Evolutionary conservation across 306 rosid genomes (phyloP).

Genomic region (Parietaria judaica): DNA sequence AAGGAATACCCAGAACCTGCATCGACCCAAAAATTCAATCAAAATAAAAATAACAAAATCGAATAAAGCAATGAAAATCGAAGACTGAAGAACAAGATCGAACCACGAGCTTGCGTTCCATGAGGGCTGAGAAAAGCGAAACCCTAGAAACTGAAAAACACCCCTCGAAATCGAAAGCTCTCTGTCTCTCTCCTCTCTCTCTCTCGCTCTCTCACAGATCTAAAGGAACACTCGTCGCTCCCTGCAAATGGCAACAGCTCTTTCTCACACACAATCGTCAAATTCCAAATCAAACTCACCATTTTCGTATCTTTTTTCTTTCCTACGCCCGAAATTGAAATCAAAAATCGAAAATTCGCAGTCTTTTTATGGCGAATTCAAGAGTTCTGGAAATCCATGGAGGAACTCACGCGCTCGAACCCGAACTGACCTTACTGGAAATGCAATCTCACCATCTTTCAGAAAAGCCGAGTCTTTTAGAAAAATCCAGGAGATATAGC

Average conservation of each 20-base stretch:
- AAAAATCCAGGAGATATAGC: too few relatives aligned
- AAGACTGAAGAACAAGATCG: slow-evolving; percentile 19
- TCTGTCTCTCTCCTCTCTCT: slow-evolving; percentile 17
- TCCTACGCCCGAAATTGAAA: background rate
- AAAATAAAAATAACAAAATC: slow-evolving; percentile 4
- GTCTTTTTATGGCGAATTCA: slow-evolving; percentile 9
- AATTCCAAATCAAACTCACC: slow-evolving; percentile 57
- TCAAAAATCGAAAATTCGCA: background rate
- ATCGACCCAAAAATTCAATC: slow-evolving; percentile 3
- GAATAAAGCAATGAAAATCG: background rate
- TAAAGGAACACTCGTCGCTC: slow-evolving; percentile 56
- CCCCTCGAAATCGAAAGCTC: slow-evolving; percentile 20
- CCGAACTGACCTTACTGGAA: background rate
- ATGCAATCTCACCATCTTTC: background rate
- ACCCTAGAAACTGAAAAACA: slow-evolving; percentile 30
- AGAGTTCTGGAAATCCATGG: slow-evolving; percentile 14
- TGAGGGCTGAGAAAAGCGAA: slow-evolving; percentile 26
- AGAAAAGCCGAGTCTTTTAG: too few relatives aligned
- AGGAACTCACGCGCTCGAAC: background rate
- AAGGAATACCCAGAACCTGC: slow-evolving; percentile 71
- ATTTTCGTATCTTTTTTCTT: too few relatives aligned
- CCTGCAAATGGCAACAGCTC: slow-evolving; percentile 83
- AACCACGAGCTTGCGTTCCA: slow-evolving; percentile 97
- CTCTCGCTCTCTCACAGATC: slow-evolving; percentile 52
- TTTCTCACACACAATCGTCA: slow-evolving; percentile 74